Conservation (phyloP, 208 protist species). For the Trypanosoma cruzi region DNA sequence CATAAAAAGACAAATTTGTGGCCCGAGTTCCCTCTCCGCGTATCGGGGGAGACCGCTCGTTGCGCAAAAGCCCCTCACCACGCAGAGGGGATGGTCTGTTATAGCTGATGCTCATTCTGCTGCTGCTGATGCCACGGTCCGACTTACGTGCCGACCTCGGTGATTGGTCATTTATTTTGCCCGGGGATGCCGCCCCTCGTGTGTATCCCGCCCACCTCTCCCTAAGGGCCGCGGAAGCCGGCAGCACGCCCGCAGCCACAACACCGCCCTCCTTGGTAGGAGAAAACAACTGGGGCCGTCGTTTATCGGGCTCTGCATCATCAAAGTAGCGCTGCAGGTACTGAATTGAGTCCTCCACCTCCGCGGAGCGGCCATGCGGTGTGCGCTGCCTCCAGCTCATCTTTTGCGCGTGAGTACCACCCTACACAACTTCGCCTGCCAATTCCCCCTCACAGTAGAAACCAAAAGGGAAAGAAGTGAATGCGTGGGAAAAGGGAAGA, state of each 20-base stretch:
- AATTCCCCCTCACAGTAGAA: neutral
- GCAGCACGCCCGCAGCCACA: conserved; percentile 13
- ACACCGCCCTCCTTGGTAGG: neutral
- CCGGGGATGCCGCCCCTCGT: neutral
- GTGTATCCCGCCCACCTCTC: neutral
- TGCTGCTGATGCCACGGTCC: neutral
- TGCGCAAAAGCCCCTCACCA: neutral
- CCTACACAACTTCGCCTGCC: neutral
- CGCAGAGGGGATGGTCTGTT: neutral
- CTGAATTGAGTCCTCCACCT: conserved; percentile 20
- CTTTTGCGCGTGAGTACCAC: neutral
- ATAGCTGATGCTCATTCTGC: neutral
- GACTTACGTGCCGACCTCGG: neutral
- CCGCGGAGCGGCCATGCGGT: conserved; percentile 1
- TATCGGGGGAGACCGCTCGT: neutral
- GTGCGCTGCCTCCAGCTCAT: conserved; percentile 9
- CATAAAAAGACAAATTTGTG: neutral
- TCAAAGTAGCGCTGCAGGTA: conserved; percentile 17
- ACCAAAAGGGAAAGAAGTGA: conserved; percentile 11
- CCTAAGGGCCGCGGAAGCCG: neutral
- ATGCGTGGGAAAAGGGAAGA: neutral
- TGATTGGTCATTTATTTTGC: neutral
- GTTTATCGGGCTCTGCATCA: neutral
- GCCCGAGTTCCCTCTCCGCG: neutral
- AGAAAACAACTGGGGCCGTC: neutral